phyloP scores from a whole-genome alignment of 805 yeast genomes.

The Suhomyces pyralidae region DNA sequence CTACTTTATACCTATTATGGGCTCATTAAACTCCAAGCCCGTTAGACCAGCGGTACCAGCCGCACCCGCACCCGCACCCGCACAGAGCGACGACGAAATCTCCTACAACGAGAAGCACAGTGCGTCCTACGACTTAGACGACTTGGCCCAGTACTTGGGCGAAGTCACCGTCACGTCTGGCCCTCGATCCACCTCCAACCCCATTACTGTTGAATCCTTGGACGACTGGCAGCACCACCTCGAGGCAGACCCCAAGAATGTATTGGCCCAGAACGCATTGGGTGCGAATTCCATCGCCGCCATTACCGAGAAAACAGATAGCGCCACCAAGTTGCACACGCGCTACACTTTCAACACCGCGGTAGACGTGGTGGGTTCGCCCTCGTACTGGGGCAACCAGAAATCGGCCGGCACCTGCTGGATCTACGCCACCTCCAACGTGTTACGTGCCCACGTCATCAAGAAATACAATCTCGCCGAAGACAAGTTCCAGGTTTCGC shows the following conservation, averaged over 20 bases:
- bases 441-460: conserved; percentile 62
- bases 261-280: conserved; percentile 53
- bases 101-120: conserved; percentile 10
- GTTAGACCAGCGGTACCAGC: neutral
- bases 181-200: conserved; percentile 5
- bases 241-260: conserved; percentile 46
- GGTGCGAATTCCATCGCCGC: conserved; percentile 45
- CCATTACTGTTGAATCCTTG: conserved; percentile 16
- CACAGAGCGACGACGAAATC: neutral
- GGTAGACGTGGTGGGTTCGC: conserved; percentile 36
- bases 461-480: conserved; percentile 53
- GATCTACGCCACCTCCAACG: conserved; percentile 82
- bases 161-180: conserved; percentile 7
- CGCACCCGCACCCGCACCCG: neutral
- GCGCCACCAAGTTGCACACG: conserved; percentile 18
- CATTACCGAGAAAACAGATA: conserved; percentile 37
- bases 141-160: conserved; percentile 10
- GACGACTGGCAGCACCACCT: conserved; percentile 45
- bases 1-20: too few species aligned
- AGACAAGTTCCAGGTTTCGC: conserved; percentile 67
- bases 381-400: conserved; percentile 51
- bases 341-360: conserved; percentile 36
- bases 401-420: conserved; percentile 80
- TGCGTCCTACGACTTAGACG: neutral
- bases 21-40: conserved; percentile 1